Evolutionary conservation across 768 basidiomycete species (phyloP), one percentile per base, ranked within the genome.

Genomic region (Polyporus arcularius): DNA sequence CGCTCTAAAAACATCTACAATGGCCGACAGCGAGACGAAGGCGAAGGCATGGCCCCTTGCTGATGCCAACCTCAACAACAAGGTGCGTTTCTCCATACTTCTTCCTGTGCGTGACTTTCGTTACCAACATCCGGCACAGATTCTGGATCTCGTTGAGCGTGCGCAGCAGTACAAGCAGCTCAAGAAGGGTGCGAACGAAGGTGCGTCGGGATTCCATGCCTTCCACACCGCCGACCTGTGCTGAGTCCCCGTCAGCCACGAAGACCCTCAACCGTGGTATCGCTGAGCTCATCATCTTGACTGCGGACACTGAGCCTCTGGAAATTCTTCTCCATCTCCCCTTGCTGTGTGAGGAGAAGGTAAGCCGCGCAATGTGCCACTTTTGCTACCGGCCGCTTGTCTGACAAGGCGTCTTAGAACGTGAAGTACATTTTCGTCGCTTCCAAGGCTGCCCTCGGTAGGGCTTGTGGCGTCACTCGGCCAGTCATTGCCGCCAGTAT

Each of bases 141-240:
- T 98, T 70, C 84, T 99, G 56, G 96, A 98, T 71, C 82, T 98
- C 58, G 90, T 97, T 35, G 94, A 97, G 73, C 92, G 96, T 77
- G 96, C 96, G 43, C 81, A 85, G n/a, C 90, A 95, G 75, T 97
- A 96, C 81, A 98, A 98, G 79, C 96, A 98, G 75, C 79, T 98
- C 50, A 98, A 98, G 80, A 98, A 98, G 80, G 96, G 97, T 62
- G 97, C 97, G 45, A 99, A 99, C 76, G 97, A 99, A 85, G 92
- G 93, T 92, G 51, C 39, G 81, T 70, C 15, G 16, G n/a, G 49
- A 35, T 53, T 30, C 28, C 12, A 28, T 58, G 15, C 14, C 11
- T 30, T 45, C 46, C 39, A n/a, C 32, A 38, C 54, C 6, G 45
- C 48, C 15, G n/a, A 26, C 21, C 21, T 45, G 15, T 21, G 50